A percentile compares a stretch with the other conserved stretches of the same genome.
Conservation (phyloP, 2,329 filamentous ascomycete genomes). For the Ophiostoma ips region DNA sequence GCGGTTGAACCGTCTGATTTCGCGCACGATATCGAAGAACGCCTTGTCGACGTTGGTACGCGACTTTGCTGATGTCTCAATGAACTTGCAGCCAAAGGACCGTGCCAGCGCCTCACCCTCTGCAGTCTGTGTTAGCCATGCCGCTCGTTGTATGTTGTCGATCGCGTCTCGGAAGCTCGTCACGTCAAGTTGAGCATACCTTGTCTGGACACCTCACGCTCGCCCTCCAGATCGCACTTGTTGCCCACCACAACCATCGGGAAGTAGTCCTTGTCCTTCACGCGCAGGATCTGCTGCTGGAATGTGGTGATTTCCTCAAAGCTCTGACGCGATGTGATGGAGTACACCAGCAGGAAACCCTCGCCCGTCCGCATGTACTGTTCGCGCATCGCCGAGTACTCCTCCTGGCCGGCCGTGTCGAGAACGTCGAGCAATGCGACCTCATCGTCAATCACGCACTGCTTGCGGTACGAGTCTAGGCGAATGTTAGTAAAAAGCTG, state of each 20-base stretch:
- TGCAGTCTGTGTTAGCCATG: conserved; percentile 26
- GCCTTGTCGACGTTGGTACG: conserved; percentile 97
- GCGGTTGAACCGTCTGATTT: conserved; percentile 96
- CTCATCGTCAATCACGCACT: conserved; percentile 97
- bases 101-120: conserved; percentile 80
- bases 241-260: conserved; percentile 98
- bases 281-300: conserved; percentile 93
- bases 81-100: conserved; percentile 92
- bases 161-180: no score
- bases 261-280: conserved; percentile 99
- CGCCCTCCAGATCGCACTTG: conserved; percentile 94
- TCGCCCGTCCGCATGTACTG: conserved; percentile 99
- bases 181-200: conserved; percentile 42
- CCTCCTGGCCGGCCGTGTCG: conserved; percentile 95
- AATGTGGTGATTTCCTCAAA: conserved; percentile 98
- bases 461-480: conserved; percentile 99
- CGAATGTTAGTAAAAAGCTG: no score
- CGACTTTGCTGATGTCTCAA: conserved; percentile 97
- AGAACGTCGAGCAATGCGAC: conserved; percentile 94
- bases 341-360: conserved; percentile 95
- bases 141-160: no score
- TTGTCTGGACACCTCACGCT: conserved; percentile 83
- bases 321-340: conserved; percentile 91
- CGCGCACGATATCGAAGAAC: conserved; percentile 95
- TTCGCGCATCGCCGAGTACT: conserved; percentile 98